phyloP scores from a whole-genome alignment of 2,329 filamentous ascomycete species.

The Fusarium pseudonygamai region DNA sequence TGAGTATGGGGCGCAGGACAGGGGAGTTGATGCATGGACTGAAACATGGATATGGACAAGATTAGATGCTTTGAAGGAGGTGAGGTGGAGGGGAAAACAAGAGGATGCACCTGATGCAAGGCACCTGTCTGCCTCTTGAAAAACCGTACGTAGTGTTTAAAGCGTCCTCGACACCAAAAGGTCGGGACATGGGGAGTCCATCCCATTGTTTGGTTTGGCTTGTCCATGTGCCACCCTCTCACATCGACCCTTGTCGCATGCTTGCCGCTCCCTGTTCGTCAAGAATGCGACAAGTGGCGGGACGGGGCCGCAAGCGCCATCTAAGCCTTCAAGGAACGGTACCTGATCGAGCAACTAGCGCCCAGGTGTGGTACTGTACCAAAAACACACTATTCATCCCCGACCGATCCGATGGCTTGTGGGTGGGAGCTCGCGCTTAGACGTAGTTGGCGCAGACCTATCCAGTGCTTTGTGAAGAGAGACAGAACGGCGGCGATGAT shows the following conservation, averaged over 20 bases:
- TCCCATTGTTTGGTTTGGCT: conserved; percentile 18
- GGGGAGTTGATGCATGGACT: conserved; percentile 12
- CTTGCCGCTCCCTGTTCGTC: conserved; percentile 36
- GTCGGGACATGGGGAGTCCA: background rate
- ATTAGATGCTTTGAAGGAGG: conserved; percentile 28
- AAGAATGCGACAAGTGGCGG: conserved; percentile 37
- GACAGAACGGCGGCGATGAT: conserved; percentile 7
- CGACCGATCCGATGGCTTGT: conserved; percentile 26
- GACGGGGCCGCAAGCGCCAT: conserved; percentile 43
- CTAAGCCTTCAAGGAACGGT: conserved; percentile 43
- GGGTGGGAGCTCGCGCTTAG: conserved; percentile 14
- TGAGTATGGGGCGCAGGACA: conserved; percentile 47
- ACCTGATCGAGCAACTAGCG: conserved; percentile 38
- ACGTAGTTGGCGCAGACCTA: background rate
- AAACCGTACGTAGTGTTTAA: background rate
- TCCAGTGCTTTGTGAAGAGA: conserved; percentile 4
- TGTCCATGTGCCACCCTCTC: conserved; percentile 28
- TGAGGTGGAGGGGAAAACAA: conserved; percentile 9
- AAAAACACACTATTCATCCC: conserved; percentile 2
- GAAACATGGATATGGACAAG: conserved; percentile 6
- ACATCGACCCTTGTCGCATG: conserved; percentile 28
- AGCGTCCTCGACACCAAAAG: conserved; percentile 5
- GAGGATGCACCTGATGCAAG: conserved; percentile 37
- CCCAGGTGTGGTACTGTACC: conserved; percentile 19
- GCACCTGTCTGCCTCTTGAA: conserved; percentile 28